Base-by-base conservation (phyloP, 2,329 filamentous ascomycete species). In the Monosporascus sp. region DNA sequence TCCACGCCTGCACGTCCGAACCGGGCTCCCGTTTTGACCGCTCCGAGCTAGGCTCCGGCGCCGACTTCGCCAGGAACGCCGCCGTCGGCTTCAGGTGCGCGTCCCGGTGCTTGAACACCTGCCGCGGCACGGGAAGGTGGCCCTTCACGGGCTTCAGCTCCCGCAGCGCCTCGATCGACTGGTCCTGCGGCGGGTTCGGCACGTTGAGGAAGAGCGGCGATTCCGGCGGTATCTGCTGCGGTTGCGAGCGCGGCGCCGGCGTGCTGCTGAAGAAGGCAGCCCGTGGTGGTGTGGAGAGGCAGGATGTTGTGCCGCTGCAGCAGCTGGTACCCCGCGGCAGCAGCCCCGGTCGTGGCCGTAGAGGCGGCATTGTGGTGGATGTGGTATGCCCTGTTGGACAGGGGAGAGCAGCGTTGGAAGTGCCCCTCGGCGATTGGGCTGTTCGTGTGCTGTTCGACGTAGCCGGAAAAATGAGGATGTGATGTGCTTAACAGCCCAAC, bases 141-240 rank as follows among this genome's bases (percentile, higher is more conserved):
- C 94, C 94, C 69, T 91, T 91, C 37, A 91, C 70, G 9, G 72
- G 72, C 56, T 70, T 73, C 16, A 68, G 68, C 60, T 81, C 75
- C 35, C 64, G 61, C 47, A 53, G 54, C 7, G 59, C 60, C 49
- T 68, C 67, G 59, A 66, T 58, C 1, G 62, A 62, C n/a, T 82
- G 78, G 49, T 86, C 84, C 69, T 96, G 91, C n/a, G 84, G 80
- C 48, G 88, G 81, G 61, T 79, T 78, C 48, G 92, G 93, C 52
- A 97, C 78, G 60, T 90, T 85, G 73, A 97, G 88, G 76, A 88
- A 97, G 59, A 82, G 81, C 47, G 94, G 93, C 37, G 91, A 96
- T 69, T 97, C 89, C 48, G 94, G 93, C 19, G 87, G 87, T 58
- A 92, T 88, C 31, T 45, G 49, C 37, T 53, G 51, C 47, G 76